phyloP scores from a whole-genome alignment of 2,329 filamentous ascomycete species.

The Fusarium sp. region DNA sequence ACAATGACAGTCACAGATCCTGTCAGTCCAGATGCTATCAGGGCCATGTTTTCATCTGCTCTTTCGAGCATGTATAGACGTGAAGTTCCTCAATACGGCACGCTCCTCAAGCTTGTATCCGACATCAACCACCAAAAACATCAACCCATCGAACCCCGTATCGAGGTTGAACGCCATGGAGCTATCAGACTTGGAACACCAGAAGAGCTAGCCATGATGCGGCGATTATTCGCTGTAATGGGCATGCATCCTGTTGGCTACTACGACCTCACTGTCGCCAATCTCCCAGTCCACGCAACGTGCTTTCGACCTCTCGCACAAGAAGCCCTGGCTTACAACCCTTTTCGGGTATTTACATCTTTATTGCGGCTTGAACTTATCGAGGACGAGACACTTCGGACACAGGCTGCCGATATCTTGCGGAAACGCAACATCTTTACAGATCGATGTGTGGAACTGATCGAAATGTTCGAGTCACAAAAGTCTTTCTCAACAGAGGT shows the following conservation, averaged over 20 bases:
- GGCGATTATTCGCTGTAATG: slow-evolving; percentile 56
- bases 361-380: slow-evolving; percentile 54
- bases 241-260: slow-evolving; percentile 61
- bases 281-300: slow-evolving; percentile 61
- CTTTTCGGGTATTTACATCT: slow-evolving; percentile 52
- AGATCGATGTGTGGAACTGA: slow-evolving; percentile 47
- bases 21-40: slow-evolving; percentile 16
- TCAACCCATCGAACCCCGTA: background rate
- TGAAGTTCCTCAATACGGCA: slow-evolving; percentile 49
- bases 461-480: slow-evolving; percentile 48
- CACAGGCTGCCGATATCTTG: slow-evolving; percentile 48
- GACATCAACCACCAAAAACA: slow-evolving; percentile 34
- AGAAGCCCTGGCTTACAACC: slow-evolving; percentile 45
- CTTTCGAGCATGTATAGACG: slow-evolving; percentile 49
- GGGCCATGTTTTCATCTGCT: slow-evolving; percentile 42
- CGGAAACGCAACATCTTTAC: slow-evolving; percentile 54
- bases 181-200: slow-evolving; percentile 59
- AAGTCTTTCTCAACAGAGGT: slow-evolving; percentile 43
- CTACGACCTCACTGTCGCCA: slow-evolving; percentile 58
- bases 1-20: slow-evolving; percentile 1
- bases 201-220: slow-evolving; percentile 53
- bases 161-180: slow-evolving; percentile 51
- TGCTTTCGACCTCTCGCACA: slow-evolving; percentile 55
- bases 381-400: slow-evolving; percentile 40
- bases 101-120: slow-evolving; percentile 45